Conservation (phyloP, 345 rosid genomes). For the Syzygium grande region DNA sequence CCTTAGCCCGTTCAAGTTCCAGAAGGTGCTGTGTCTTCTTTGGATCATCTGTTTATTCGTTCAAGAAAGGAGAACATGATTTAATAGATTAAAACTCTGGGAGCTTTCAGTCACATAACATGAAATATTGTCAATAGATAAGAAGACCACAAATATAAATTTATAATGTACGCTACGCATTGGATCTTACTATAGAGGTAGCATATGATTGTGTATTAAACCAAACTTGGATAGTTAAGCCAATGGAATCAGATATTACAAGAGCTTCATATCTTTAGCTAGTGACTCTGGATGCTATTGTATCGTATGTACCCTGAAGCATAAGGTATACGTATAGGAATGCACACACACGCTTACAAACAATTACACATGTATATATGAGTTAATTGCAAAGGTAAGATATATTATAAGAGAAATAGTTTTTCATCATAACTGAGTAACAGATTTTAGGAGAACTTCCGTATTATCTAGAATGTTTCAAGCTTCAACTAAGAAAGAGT, state of each 20-base stretch:
- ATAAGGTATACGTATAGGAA: background rate
- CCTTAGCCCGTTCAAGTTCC: slow-evolving; percentile 30
- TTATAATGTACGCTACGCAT: background rate
- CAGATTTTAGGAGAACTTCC: background rate
- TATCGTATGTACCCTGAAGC: background rate
- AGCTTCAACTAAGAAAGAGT: background rate
- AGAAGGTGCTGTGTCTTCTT: slow-evolving; percentile 20
- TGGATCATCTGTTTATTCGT: slow-evolving; percentile 20
- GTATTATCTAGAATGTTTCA: background rate
- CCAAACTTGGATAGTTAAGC: background rate
- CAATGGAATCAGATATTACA: background rate
- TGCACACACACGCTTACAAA: background rate
- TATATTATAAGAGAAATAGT: background rate
- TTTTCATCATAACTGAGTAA: background rate
- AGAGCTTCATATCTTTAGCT: background rate
- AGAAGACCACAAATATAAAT: background rate
- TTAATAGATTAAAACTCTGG: background rate
- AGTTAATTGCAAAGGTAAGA: background rate
- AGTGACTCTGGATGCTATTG: background rate
- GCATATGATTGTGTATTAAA: background rate
- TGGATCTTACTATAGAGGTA: background rate
- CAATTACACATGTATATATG: background rate
- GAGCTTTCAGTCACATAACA: background rate
- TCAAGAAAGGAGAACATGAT: background rate
- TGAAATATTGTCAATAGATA: background rate